Evolutionary conservation across 768 basidiomycete genomes (phyloP).

Genomic region (Mycena rebaudengoi): DNA sequence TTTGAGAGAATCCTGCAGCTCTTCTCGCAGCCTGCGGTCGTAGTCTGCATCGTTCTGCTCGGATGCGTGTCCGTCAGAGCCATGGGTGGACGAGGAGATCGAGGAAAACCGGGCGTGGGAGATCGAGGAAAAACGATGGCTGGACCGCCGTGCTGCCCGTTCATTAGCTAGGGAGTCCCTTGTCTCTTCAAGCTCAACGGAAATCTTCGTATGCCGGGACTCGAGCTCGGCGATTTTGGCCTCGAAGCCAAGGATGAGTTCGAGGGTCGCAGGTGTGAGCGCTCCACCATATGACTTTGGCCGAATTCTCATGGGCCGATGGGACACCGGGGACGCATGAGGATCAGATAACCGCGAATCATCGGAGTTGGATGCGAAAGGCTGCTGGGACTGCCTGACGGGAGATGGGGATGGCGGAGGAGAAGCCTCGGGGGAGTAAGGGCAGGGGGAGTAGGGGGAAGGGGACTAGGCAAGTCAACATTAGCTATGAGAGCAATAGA

Average conservation of each 20-base stretch:
- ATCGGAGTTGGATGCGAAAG: neutral
- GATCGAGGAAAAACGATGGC: slow-evolving; percentile 20
- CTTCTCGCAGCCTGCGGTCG: slow-evolving; percentile 32
- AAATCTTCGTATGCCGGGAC: slow-evolving; percentile 27
- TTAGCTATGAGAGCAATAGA: neutral
- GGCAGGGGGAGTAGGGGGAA: slow-evolving; percentile 14
- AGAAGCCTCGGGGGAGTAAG: slow-evolving; percentile 12
- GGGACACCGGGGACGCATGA: neutral
- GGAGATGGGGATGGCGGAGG: slow-evolving; percentile 8
- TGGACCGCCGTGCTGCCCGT: slow-evolving; percentile 26
- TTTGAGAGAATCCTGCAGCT: slow-evolving; percentile 33
- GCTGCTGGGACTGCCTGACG: neutral
- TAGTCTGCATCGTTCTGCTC: slow-evolving; percentile 31
- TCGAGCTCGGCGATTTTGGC: slow-evolving; percentile 32
- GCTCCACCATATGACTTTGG: slow-evolving; percentile 31
- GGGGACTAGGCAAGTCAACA: neutral
- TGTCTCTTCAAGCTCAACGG: slow-evolving; percentile 30
- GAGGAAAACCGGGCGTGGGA: slow-evolving; percentile 27
- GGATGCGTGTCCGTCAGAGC: slow-evolving; percentile 15
- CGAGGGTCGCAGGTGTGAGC: slow-evolving; percentile 25
- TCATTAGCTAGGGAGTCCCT: slow-evolving; percentile 31
- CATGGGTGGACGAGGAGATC: slow-evolving; percentile 15
- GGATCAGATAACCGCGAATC: neutral
- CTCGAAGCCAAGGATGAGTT: slow-evolving; percentile 29
- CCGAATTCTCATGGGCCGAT: slow-evolving; percentile 9